Percentiles rank a stretch among this genome's conserved stretches.
These are phyloP conservation scores for Pichia sp. DNA, from an alignment of 1,139 yeast genomes.

Conservation along the genomic window DNA sequence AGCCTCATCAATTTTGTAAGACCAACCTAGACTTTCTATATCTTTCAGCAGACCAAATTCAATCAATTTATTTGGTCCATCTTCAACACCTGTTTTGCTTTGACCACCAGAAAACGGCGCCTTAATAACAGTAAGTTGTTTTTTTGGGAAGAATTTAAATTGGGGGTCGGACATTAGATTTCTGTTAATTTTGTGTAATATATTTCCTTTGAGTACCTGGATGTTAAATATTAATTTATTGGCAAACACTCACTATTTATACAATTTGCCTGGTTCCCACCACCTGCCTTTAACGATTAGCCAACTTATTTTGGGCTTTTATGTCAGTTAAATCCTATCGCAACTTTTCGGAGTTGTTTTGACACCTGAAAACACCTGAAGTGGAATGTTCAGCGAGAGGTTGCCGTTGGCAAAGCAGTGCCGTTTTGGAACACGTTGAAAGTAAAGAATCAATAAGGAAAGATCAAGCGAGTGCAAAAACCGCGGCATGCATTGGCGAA, in stretches of 20 bases:
- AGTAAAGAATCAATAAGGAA: not conserved
- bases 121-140: slow-evolving; percentile 56
- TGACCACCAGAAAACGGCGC: slow-evolving; percentile 98
- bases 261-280: not conserved
- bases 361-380: not conserved
- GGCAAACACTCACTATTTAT: not conserved
- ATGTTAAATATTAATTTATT: no score
- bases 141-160: slow-evolving; percentile 50
- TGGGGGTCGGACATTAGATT: slow-evolving; percentile 6
- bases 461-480: not conserved
- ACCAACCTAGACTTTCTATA: slow-evolving; percentile 68
- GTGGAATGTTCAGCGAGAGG: not conserved
- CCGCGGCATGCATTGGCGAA: not conserved
- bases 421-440: not conserved
- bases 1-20: slow-evolving; percentile 50
- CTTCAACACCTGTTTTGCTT: slow-evolving; percentile 87
- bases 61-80: slow-evolving; percentile 79
- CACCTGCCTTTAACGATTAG: not conserved
- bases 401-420: not conserved
- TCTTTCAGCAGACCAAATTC: slow-evolving; percentile 65
- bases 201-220: not conserved
- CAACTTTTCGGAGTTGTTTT: not conserved
- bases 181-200: not conserved
- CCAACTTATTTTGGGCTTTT: not conserved
- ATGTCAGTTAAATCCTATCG: not conserved